phyloP scores from a whole-genome alignment of 257 asterid genomes.

The Nicotiana undulata region DNA sequence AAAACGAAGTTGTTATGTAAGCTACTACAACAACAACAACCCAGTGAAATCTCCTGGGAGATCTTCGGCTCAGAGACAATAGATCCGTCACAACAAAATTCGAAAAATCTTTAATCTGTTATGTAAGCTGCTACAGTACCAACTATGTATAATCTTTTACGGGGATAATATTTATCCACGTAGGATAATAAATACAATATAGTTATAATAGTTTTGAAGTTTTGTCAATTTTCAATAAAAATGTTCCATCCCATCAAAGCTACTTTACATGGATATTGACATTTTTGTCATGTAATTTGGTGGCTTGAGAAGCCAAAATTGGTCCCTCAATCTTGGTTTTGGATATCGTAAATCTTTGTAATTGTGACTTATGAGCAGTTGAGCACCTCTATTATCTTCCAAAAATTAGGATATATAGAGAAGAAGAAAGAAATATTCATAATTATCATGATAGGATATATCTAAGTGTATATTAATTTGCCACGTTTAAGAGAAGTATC shows the following conservation, averaged over 20 bases:
- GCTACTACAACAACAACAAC: too few relatives aligned
- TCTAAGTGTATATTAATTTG: background rate
- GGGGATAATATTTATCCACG: too few relatives aligned
- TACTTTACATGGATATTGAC: conserved; percentile 1
- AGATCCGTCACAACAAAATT: too few relatives aligned
- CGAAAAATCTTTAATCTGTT: too few relatives aligned
- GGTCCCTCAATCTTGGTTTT: background rate
- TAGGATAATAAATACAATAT: too few relatives aligned
- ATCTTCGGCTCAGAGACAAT: too few relatives aligned
- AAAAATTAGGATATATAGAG: background rate
- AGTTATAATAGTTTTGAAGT: background rate
- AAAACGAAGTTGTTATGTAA: too few relatives aligned
- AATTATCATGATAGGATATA: background rate
- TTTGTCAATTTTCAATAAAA: background rate
- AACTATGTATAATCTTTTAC: too few relatives aligned
- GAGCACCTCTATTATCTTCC: background rate
- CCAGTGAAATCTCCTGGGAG: too few relatives aligned
- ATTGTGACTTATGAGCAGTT: background rate
- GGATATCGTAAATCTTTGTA: background rate
- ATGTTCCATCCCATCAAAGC: background rate
- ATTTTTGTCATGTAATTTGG: background rate
- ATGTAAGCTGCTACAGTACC: too few relatives aligned
- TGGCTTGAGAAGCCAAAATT: background rate
- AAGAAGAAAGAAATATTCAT: background rate
- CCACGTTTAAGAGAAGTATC: background rate